Conservation (phyloP, 2,329 filamentous ascomycete genomes). For the Neofusicoccum laricinum region DNA sequence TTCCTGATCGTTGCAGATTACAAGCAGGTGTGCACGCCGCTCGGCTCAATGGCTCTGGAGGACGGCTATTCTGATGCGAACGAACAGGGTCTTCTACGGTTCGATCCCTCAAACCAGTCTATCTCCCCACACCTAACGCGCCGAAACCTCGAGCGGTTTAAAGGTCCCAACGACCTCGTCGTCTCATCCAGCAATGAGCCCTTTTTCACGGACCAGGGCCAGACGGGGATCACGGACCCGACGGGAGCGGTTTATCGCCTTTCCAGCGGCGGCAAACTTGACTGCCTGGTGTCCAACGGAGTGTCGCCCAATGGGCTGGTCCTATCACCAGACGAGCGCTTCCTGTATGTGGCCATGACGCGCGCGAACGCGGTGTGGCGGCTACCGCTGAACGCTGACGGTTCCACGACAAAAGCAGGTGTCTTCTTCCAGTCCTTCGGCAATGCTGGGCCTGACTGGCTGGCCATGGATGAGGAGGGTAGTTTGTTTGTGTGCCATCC, state of each 20-base stretch:
- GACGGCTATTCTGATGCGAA: no score
- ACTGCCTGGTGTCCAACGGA: slow-evolving; percentile 39
- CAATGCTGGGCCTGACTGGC: slow-evolving; percentile 39
- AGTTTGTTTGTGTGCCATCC: slow-evolving; percentile 28
- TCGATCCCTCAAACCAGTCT: slow-evolving; percentile 29
- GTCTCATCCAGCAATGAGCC: slow-evolving; percentile 37
- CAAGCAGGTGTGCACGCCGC: slow-evolving; percentile 34
- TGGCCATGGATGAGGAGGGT: slow-evolving; percentile 39
- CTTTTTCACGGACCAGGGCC: slow-evolving; percentile 47
- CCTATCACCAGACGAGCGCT: slow-evolving; percentile 37
- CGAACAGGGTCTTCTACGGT: slow-evolving; percentile 36
- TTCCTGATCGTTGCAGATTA: slow-evolving; percentile 41
- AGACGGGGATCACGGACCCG: slow-evolving; percentile 34
- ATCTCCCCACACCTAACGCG: slow-evolving; percentile 33
- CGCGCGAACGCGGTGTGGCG: slow-evolving; percentile 43
- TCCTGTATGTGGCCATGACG: slow-evolving; percentile 41
- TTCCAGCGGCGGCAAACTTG: slow-evolving; percentile 35
- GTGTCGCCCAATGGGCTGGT: slow-evolving; percentile 41
- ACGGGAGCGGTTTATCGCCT: slow-evolving; percentile 42
- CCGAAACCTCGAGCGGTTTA: slow-evolving; percentile 44
- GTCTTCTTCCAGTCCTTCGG: slow-evolving; percentile 44
- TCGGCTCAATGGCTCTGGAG: no score
- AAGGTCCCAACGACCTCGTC: slow-evolving; percentile 44
- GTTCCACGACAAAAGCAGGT: slow-evolving; percentile 38
- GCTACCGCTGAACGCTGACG: slow-evolving; percentile 38